Percentiles rank a stretch among this genome's conserved stretches.
Evolutionary conservation across 129 eudicot genomes (phyloP).

Genomic region (Deinandra increscens): DNA sequence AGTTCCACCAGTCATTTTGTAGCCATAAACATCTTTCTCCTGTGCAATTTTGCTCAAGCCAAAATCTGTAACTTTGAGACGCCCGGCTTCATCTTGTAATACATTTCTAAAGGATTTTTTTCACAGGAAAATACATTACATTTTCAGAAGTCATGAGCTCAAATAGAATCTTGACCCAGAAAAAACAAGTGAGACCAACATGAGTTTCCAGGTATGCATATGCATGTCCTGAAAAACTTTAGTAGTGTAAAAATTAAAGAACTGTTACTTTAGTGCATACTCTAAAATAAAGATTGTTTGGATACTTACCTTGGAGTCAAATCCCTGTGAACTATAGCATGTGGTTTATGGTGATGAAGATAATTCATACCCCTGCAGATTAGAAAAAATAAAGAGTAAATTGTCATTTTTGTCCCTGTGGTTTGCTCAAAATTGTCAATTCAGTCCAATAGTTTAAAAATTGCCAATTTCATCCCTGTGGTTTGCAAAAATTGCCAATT

Average conservation of each 20-base stretch:
- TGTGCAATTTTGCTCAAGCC: slow-evolving; percentile 71
- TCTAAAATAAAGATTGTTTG: not conserved
- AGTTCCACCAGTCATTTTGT: slow-evolving; percentile 72
- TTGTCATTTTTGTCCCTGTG: too few relatives aligned
- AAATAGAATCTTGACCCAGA: not conserved
- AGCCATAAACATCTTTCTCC: slow-evolving; percentile 57
- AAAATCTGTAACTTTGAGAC: slow-evolving; percentile 77
- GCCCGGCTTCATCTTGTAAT: slow-evolving; percentile 71
- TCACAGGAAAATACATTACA: not conserved
- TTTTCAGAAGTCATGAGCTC: not conserved
- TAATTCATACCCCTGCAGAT: slow-evolving; percentile 56
- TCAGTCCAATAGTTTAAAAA: too few relatives aligned
- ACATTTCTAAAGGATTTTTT: slow-evolving; percentile 49
- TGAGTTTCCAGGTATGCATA: not conserved
- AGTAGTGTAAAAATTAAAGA: not conserved
- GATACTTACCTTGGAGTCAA: slow-evolving; percentile 65
- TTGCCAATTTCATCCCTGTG: too few relatives aligned
- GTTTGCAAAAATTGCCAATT: too few relatives aligned
- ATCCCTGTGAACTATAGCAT: slow-evolving; percentile 73
- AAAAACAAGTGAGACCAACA: not conserved
- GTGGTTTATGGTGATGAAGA: slow-evolving; percentile 66
- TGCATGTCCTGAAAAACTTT: not conserved
- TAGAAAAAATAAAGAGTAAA: not conserved
- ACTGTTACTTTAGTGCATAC: not conserved
- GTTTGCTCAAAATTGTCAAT: too few relatives aligned